Evolutionary conservation across 768 basidiomycete species (phyloP).

Genomic region (Rhizopogon rudus): DNA sequence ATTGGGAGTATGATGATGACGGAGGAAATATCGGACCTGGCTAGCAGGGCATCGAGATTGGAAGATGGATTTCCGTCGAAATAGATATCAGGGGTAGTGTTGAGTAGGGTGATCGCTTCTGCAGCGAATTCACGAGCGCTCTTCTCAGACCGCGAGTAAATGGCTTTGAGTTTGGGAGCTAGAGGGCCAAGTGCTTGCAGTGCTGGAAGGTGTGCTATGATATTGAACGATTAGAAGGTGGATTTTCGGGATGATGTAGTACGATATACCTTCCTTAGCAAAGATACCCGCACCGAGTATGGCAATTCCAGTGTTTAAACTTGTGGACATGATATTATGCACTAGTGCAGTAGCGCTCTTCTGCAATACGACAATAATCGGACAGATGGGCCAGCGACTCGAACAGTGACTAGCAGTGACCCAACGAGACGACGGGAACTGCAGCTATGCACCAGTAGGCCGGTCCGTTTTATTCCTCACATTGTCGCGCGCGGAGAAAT

Average conservation of each 20-base stretch:
- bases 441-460: background rate
- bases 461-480: background rate
- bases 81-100: constrained; percentile 44
- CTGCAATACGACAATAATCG: too few relatives aligned
- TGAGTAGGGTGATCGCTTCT: constrained; percentile 37
- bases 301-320: constrained; percentile 50
- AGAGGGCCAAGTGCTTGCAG: constrained; percentile 47
- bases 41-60: constrained; percentile 60
- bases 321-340: constrained; percentile 30
- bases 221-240: constrained; percentile 14
- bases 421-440: background rate
- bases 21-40: constrained; percentile 61
- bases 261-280: constrained; percentile 56
- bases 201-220: constrained; percentile 73
- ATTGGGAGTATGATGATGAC: constrained; percentile 81
- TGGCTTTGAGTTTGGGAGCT: constrained; percentile 50
- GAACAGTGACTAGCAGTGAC: too few relatives aligned
- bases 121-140: constrained; percentile 50
- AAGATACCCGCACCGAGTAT: constrained; percentile 82
- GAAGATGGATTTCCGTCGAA: constrained; percentile 43
- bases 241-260: constrained; percentile 14
- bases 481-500: background rate
- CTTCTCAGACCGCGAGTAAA: constrained; percentile 76
- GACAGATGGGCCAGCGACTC: too few relatives aligned
- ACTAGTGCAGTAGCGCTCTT: background rate